A percentile compares a stretch with the other conserved stretches of the same genome.
Conservation (phyloP, 78 protist species). For the Bodo saltans region DNA sequence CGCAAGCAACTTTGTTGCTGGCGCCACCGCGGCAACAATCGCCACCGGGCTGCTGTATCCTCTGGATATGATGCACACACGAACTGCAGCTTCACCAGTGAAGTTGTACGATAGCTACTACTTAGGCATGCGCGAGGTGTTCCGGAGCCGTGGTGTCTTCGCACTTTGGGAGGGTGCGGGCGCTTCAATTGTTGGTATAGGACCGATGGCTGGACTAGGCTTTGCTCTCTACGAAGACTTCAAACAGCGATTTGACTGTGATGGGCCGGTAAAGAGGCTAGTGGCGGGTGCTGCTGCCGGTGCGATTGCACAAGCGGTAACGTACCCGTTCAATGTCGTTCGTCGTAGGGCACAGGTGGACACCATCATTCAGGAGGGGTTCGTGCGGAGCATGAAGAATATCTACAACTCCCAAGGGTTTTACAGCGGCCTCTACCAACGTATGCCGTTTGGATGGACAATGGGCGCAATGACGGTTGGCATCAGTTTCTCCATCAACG, state of each 20-base stretch:
- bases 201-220: conserved; percentile 78
- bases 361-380: not conserved
- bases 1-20: conserved; percentile 28
- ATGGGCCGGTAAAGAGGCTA: not conserved
- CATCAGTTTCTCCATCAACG: not conserved
- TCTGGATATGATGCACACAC: conserved; percentile 72
- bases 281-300: conserved; percentile 78
- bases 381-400: not conserved
- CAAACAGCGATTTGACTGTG: conserved; percentile 24
- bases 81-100: conserved; percentile 35
- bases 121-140: not conserved
- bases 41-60: conserved; percentile 74
- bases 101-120: not conserved
- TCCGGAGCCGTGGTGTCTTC: not conserved
- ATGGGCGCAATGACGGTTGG: not conserved
- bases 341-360: conserved; percentile 74
- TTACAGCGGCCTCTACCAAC: not conserved
- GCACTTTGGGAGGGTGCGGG: conserved; percentile 41
- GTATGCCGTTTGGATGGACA: not conserved
- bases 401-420: not conserved
- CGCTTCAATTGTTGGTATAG: conserved; percentile 69
- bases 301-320: conserved; percentile 58
- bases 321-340: conserved; percentile 78
- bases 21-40: conserved; percentile 70
- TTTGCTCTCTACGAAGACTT: conserved; percentile 69